Conservation (phyloP, 2,329 filamentous ascomycete genomes). For the Fusarium udum region DNA sequence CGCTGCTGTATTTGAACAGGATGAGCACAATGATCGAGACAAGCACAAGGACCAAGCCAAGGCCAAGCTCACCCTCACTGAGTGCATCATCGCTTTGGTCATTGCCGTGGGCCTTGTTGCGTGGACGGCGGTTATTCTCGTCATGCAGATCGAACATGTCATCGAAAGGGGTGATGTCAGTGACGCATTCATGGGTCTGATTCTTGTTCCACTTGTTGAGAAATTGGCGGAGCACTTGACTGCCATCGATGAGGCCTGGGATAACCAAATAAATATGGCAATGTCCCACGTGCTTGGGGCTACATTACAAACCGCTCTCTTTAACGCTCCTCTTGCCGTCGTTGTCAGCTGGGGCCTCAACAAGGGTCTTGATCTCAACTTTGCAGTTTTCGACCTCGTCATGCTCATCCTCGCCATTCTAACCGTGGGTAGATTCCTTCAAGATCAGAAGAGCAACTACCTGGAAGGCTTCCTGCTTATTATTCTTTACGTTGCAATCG, state of each 20-base stretch:
- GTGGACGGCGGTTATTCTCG: slow-evolving; percentile 77
- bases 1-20: slow-evolving; percentile 75
- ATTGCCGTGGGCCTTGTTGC: slow-evolving; percentile 75
- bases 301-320: slow-evolving; percentile 87
- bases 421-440: slow-evolving; percentile 85
- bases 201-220: slow-evolving; percentile 83
- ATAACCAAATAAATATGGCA: slow-evolving; percentile 85
- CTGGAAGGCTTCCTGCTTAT: slow-evolving; percentile 86
- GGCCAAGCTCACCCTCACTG: slow-evolving; percentile 77
- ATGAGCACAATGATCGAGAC: slow-evolving; percentile 75
- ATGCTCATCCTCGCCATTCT: slow-evolving; percentile 85
- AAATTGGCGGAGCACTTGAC: slow-evolving; percentile 88
- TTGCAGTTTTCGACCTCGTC: slow-evolving; percentile 86
- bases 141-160: slow-evolving; percentile 74
- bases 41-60: slow-evolving; percentile 67
- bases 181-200: slow-evolving; percentile 71
- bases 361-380: slow-evolving; percentile 80
- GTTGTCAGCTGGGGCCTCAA: slow-evolving; percentile 83
- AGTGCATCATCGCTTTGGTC: slow-evolving; percentile 72
- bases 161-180: slow-evolving; percentile 57
- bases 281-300: slow-evolving; percentile 86
- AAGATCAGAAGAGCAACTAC: slow-evolving; percentile 91
- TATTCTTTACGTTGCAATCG: slow-evolving; percentile 69
- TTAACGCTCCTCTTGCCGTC: slow-evolving; percentile 86
- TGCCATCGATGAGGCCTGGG: slow-evolving; percentile 85